Base-by-base conservation (phyloP, 495 filamentous ascomycete genomes). In the Rhizodiscina lignyota region DNA sequence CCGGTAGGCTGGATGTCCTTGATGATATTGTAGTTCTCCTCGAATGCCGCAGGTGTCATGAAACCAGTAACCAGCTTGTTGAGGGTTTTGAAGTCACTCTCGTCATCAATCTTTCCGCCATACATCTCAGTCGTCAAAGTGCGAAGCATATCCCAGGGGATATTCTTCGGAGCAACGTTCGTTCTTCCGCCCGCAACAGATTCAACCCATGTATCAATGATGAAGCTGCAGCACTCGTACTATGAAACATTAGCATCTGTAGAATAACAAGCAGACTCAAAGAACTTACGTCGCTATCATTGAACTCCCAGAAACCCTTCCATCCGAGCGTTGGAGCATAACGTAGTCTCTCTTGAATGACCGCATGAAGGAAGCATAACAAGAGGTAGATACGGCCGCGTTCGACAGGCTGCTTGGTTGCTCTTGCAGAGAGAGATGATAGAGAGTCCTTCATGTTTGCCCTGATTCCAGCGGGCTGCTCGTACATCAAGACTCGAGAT, bases 231-330 rank as follows among this genome's bases (percentile, higher is more conserved):
- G 62, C 89, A 96, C 63, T 99, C 86, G 53, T 96, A 96, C 84
- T 94, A 47, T 43, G 37, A 3, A 37, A 20, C 33, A 58, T 51
- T 63, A 60, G 51, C 42, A 47, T 49, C 29, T 20, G 39, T 39
- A 18, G 34, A 26, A 31, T 24, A 18, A 27, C 18, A 35, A 41
- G 16, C 4, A 29, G 6, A 24, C 18, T n/a, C 15, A 11, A 6
- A 37, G 39, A 34, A 71, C 85, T 78, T 71, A 94, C 86, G 59
- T 97, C 89, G 45, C 86, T 92, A 55, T 99, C 89, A 51, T 99
- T 99, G 53, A 99, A 99, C 61, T 99, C 89, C 89, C 89, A 99
- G 68, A 93, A 93, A 37, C 83, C 83, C 63, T 93, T 93, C 89
- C 91, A 96, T 35, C 89, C 89, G 37, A 99, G 67, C 34, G 70